Conservation (phyloP, 768 basidiomycete species). For the Mycena venus region DNA sequence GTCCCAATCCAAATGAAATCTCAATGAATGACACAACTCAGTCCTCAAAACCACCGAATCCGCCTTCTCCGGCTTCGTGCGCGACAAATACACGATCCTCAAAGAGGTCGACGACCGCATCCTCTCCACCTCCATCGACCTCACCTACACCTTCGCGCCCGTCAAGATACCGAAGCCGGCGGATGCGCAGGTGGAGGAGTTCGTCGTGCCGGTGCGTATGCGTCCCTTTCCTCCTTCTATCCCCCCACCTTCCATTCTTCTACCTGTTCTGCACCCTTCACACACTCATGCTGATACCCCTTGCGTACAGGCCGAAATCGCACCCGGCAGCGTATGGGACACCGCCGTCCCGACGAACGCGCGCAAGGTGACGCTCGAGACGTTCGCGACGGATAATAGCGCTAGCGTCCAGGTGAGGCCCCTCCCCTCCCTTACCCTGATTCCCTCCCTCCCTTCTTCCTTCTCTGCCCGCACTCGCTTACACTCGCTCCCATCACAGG, state of each 20-base stretch:
- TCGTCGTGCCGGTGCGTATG: conserved; percentile 53
- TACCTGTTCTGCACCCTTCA: too few relatives aligned
- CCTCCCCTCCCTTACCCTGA: neutral
- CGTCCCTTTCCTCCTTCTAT: neutral
- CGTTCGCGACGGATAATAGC: conserved; percentile 90
- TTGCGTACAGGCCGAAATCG: conserved; percentile 14
- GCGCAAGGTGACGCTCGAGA: conserved; percentile 76
- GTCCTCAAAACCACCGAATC: conserved; percentile 94
- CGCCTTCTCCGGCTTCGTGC: conserved; percentile 83
- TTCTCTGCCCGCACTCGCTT: neutral
- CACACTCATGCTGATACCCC: too few relatives aligned
- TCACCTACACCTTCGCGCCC: conserved; percentile 74
- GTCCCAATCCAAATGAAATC: too few relatives aligned
- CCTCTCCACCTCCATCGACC: conserved; percentile 89
- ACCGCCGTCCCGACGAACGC: conserved; percentile 67
- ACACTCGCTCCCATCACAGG: too few relatives aligned
- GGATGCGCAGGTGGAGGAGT: conserved; percentile 67
- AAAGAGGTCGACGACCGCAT: conserved; percentile 88
- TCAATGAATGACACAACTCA: conserved; percentile 44
- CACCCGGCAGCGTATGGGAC: conserved; percentile 69
- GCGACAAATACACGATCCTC: conserved; percentile 92
- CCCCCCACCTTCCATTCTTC: too few relatives aligned
- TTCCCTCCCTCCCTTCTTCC: neutral
- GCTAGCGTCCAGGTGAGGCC: conserved; percentile 85
- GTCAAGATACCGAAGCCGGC: conserved; percentile 60